These are phyloP conservation scores for Asterochloris erici DNA, from an alignment of 139 green algal genomes.

Conservation along the genomic window DNA sequence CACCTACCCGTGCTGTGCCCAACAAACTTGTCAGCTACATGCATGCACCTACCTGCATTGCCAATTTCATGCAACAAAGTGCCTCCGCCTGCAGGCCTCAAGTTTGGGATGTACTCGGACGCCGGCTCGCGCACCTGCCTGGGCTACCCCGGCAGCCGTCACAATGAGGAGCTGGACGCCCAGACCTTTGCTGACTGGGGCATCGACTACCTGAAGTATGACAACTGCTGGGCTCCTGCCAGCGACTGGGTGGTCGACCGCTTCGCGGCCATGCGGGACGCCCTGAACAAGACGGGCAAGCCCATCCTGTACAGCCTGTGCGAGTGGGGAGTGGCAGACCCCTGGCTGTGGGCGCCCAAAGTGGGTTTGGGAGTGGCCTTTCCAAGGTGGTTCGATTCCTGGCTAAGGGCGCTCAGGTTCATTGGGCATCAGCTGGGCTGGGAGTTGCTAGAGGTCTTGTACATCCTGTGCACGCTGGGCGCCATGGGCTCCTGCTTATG, in stretches of 20 bases:
- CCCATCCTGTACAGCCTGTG: slow-evolving; percentile 72
- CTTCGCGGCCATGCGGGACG: slow-evolving; percentile 63
- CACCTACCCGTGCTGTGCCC: background rate
- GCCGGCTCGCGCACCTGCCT: slow-evolving; percentile 62
- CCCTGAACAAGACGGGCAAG: slow-evolving; percentile 58
- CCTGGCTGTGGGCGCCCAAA: slow-evolving; percentile 62
- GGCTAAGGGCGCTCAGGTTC: too few species aligned
- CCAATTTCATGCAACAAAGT: background rate
- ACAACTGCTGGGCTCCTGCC: slow-evolving; percentile 37
- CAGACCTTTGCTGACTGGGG: slow-evolving; percentile 66
- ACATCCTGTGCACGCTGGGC: too few species aligned
- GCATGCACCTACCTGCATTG: background rate
- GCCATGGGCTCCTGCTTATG: too few species aligned
- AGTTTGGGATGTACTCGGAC: slow-evolving; percentile 73
- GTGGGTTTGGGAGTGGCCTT: slow-evolving; percentile 17
- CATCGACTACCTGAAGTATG: slow-evolving; percentile 76
- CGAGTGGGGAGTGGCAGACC: slow-evolving; percentile 63
- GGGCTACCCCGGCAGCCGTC: slow-evolving; percentile 56
- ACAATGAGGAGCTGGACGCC: slow-evolving; percentile 66
- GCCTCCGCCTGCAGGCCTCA: slow-evolving; percentile 34
- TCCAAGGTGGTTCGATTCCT: background rate
- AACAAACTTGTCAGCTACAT: background rate
- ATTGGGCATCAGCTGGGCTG: too few species aligned
- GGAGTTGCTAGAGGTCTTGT: too few species aligned
- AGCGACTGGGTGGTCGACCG: slow-evolving; percentile 20